These are phyloP conservation scores for Colletotrichum tropicale DNA, from an alignment of 2,329 filamentous ascomycete species.

Conservation along the genomic window DNA sequence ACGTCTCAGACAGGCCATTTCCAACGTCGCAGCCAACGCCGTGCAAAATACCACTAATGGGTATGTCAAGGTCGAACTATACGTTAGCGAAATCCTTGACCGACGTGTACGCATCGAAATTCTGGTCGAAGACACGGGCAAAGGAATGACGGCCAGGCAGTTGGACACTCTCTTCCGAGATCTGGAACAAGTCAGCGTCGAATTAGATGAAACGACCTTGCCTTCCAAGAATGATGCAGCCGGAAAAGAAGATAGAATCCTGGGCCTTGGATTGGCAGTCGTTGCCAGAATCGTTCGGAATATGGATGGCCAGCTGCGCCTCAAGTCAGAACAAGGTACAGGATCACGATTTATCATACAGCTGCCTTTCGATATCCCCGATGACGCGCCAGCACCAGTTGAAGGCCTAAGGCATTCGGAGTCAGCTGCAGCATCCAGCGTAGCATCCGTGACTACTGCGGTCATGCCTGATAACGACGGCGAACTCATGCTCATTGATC, in stretches of 20 bases:
- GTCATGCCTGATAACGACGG: constrained; percentile 38
- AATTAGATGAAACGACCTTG: constrained; percentile 32
- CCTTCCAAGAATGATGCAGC: constrained; percentile 29
- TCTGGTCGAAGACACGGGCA: constrained; percentile 76
- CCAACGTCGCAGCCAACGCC: constrained; percentile 85
- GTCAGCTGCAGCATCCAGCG: constrained; percentile 26
- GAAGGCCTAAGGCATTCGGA: constrained; percentile 15
- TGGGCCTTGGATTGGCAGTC: constrained; percentile 85
- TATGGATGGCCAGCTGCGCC: constrained; percentile 84
- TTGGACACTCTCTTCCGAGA: constrained; percentile 63
- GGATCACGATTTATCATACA: constrained; percentile 85
- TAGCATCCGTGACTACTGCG: constrained; percentile 34
- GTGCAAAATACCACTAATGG: constrained; percentile 77
- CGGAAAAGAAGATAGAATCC: constrained; percentile 42
- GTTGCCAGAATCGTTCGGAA: constrained; percentile 88
- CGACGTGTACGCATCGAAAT: constrained; percentile 73
- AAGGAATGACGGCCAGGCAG: constrained; percentile 69
- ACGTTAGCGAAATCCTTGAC: constrained; percentile 59
- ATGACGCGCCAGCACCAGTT: constrained; percentile 35
- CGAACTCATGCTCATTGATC: constrained; percentile 68
- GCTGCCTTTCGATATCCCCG: constrained; percentile 72
- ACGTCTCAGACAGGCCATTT: constrained; percentile 80
- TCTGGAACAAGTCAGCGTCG: constrained; percentile 61
- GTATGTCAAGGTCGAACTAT: constrained; percentile 72
- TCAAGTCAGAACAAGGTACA: constrained; percentile 83